Base-by-base conservation (phyloP, 352 stramenopile species). In the Elongisporangium prolatum region DNA sequence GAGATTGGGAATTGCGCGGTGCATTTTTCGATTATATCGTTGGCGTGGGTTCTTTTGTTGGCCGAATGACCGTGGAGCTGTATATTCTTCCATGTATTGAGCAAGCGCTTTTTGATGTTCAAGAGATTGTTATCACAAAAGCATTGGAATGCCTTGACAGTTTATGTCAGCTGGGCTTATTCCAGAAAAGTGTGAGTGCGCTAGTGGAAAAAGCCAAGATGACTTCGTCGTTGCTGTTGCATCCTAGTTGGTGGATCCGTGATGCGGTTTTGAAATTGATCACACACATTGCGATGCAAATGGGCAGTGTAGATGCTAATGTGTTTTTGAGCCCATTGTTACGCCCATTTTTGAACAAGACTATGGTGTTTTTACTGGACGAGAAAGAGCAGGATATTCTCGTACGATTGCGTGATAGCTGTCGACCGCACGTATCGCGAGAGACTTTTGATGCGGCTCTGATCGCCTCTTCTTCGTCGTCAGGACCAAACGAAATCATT, bases 21-120 rank as follows among this genome's bases (percentile, higher is more conserved):
- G 80, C 84, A 21, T 94, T 95, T 56, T 99, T 98, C 67, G 79
- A 97, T 51, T 84, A 97, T 69, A 94, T 99, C 17, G 85, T 96
- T 13, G 90, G 88, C 10, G 82, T 99, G 9, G 98, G 95, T 54
- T 91, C 94, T 0, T 97, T 98, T 69, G 91, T 99, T 21, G 97
- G 96, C 3, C 78, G 89, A 16, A 84, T 93, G 17, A 88, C 84
- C 1, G 96, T 97, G 0, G 94, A 98, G 68, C 81, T 98, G 24
- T 99, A 99, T 75, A 97, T 99, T 44, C 59, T 99, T 21, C 97
- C 97, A 21, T 99, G 95, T 65, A 94, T 99, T 51, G 97, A 99
- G 68, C 95, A 97, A 62, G 96, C 93, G 8, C 80, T 99, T 1
- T 97, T 98, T 54, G 97, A 99, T 77, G 84, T 95, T 2, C 88